Evolutionary conservation across 129 eudicot species (phyloP), one percentile per base, ranked within the genome.

Genomic region (Pseudognaphalium luteoalbum): DNA sequence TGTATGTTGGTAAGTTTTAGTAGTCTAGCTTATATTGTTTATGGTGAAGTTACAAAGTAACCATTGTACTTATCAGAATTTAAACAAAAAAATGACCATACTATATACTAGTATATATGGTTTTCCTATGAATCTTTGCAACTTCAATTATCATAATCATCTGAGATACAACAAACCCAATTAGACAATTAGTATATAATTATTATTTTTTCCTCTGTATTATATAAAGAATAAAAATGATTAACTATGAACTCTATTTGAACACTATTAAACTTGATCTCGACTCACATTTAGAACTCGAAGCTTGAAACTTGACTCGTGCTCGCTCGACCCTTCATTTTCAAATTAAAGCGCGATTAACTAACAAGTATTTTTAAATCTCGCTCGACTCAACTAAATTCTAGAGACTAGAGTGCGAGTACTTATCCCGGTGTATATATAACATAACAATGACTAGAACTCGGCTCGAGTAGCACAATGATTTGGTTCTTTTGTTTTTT

Each of bases 1-100:
- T 76, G 71, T 84, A 89, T 84, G 81, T 77, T 71, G 81, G 71
- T 80, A 56, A 83, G 72, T 60, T 77, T 58, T 70, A 70, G 76
- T 85, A 76, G 65, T 77, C 67, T 83, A 72, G 81, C 70, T 77
- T 81, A 86, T 81, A 75, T 72, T 47, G 35, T 79, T 69, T 47
- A 68, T 64, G 28, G 69, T 52, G 52, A 79, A 65, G 76, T 79
- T 72, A 52, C 51, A 54, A 78, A 47, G 50, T 34, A 66, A 63
- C 34, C 25, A 17, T 7, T 77, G 57, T 61, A 74, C 39, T 62
- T 66, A 56, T 52, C 80, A 21, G 50, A 30, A 65, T 34, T 32
- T 66, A 65, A 65, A 25, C 29, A 4, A 30, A 76, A 28, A 14
- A 66, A 21, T 66, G 15, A 25, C 44, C 37, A 35, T 72, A 12